Percentiles rank a stretch among this genome's conserved stretches.
Evolutionary conservation across 352 stramenopile species (phyloP).

Genomic region (Blastocystis sp.): DNA sequence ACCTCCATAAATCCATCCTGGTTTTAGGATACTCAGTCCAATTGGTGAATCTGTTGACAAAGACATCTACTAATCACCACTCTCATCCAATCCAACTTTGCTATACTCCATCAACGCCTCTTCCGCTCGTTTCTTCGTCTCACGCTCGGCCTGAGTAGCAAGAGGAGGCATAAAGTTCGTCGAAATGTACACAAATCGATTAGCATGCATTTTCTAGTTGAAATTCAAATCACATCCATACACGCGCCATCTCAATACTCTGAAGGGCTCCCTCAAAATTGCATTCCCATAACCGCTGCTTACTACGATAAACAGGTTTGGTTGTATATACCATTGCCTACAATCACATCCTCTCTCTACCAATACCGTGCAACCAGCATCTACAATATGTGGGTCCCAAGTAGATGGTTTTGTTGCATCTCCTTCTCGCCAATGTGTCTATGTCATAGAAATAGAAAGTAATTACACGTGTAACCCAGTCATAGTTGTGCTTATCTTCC

Average conservation of each 20-base stretch:
- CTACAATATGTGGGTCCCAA: constrained; percentile 47
- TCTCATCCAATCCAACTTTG: background rate
- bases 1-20: constrained; percentile 36
- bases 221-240: background rate
- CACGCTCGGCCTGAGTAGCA: background rate
- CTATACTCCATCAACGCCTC: constrained; percentile 37
- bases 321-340: constrained; percentile 55
- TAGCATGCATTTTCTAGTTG: constrained; percentile 55
- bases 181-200: constrained; percentile 46
- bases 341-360: background rate
- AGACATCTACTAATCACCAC: background rate
- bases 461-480: background rate
- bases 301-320: background rate
- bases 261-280: constrained; percentile 53
- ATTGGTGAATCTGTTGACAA: constrained; percentile 41
- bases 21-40: constrained; percentile 42
- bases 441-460: background rate
- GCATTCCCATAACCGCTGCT: constrained; percentile 21
- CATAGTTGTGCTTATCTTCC: background rate
- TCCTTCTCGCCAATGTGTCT: constrained; percentile 32
- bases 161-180: constrained; percentile 45
- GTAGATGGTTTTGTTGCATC: constrained; percentile 13
- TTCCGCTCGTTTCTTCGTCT: constrained; percentile 55
- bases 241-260: constrained; percentile 52
- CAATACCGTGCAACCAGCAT: constrained; percentile 24